Evolutionary conservation across 257 asterid genomes (phyloP).

Genomic region (Catharanthus roseus): DNA sequence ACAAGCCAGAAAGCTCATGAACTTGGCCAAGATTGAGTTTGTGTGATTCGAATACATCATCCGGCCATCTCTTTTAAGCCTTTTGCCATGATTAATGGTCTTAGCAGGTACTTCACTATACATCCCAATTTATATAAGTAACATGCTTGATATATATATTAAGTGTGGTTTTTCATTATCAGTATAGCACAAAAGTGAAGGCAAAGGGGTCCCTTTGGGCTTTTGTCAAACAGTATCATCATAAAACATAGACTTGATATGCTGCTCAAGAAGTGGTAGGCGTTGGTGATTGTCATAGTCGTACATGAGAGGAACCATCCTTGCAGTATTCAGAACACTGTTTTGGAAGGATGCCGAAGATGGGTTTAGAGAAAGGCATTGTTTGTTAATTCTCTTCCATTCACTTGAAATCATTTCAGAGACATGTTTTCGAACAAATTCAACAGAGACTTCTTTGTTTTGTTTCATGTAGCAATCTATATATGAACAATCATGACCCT

Average conservation of each 20-base stretch:
- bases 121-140: too few species aligned
- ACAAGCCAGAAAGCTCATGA: constrained; percentile 30
- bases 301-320: constrained; percentile 39
- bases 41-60: not conserved
- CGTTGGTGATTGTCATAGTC: constrained; percentile 14
- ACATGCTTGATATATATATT: too few species aligned
- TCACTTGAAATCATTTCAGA: constrained; percentile 21
- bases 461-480: constrained; percentile 38
- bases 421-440: constrained; percentile 28
- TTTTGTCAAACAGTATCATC: not conserved
- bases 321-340: constrained; percentile 31
- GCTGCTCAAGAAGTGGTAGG: constrained; percentile 22
- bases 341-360: constrained; percentile 21
- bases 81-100: too few species aligned
- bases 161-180: too few species aligned
- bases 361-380: constrained; percentile 17
- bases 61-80: not conserved
- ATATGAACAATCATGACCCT: constrained; percentile 39
- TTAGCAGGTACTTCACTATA: too few species aligned
- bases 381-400: constrained; percentile 35
- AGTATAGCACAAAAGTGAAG: too few species aligned
- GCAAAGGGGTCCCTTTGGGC: too few species aligned
- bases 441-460: constrained; percentile 13
- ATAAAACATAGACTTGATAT: constrained; percentile 11
- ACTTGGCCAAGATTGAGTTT: constrained; percentile 16